Conservation (phyloP, 345 rosid species). For the Gossypium stocksii region DNA sequence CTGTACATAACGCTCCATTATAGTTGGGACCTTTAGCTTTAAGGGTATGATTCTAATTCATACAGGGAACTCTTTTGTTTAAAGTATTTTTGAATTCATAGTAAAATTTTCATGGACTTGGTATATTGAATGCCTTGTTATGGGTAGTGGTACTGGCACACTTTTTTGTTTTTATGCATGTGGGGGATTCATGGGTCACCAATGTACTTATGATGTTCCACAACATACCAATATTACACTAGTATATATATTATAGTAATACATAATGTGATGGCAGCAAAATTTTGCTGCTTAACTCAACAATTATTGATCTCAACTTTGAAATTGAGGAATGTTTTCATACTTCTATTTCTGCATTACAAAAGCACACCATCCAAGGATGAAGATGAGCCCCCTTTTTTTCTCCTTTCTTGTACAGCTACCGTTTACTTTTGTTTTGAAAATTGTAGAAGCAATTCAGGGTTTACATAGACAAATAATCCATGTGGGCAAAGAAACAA, state of each 20-base stretch:
- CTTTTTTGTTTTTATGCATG: neutral
- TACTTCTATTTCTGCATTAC: no score
- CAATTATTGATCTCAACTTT: no score
- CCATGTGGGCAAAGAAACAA: no score
- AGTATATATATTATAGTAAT: neutral
- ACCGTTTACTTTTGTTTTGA: no score
- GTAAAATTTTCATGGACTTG: neutral
- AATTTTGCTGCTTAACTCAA: no score
- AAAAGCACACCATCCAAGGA: no score
- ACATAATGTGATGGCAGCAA: no score
- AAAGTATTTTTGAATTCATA: neutral
- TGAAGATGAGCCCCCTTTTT: no score
- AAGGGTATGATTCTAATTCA: slow-evolving; percentile 7
- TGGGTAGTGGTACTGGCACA: neutral
- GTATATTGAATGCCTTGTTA: neutral
- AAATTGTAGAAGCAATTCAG: no score
- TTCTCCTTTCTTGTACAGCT: no score
- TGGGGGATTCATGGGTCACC: neutral
- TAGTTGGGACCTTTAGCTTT: neutral
- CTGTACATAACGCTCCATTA: slow-evolving; percentile 22
- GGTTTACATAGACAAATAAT: no score
- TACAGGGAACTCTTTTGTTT: neutral
- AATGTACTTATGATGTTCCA: neutral
- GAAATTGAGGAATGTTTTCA: no score
- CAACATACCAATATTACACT: neutral